Base-by-base conservation (phyloP, 306 rosid genomes). In the Hippophae gyantsensis region DNA sequence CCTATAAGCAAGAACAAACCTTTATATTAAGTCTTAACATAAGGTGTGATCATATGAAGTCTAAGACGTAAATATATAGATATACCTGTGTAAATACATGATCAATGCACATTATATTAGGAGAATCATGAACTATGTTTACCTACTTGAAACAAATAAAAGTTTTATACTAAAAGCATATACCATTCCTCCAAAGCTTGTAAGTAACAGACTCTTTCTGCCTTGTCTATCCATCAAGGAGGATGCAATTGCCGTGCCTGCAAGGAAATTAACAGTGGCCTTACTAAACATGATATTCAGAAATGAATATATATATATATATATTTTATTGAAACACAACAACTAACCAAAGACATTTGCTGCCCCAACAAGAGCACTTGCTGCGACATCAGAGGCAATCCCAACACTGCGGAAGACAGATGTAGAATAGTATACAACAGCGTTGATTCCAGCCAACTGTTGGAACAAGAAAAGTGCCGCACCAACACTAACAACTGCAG, bases 111-210 rank as follows among this genome's bases (percentile, higher is more conserved):
- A 32, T 32, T 32, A 32, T 32, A 4, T 2, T 32, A 32, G 38
- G 38, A 32, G 38, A 32, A 32, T 32, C 38, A 32, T 32, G 38
- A 32, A 32, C 38, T 32, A 32, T 4, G 3, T 32, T 32, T 32
- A 32, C 5, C 38, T 32, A 32, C 38, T 32, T 32, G 38, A 32
- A 32, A 32, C 38, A 32, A 2, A 32, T 32, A 32, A 32, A 32
- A 32, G 38, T 32, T 32, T 32, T 32, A 32, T 32, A 32, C 38
- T 32, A 4, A 32, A 32, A 32, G 38, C 5, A 4, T 32, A 55
- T 84, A 90, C 97, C 97, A 90, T 90, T 69, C 97, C 97, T 57
- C 85, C 72, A 57, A 87, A 90, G 86, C 97, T 90, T 53, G 76
- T 78, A 27, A 85, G 73, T 41, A 87, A 86, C 81, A 90, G 97